Evolutionary conservation across 83 land plant species (phyloP), one percentile per base, ranked within the genome.

Genomic region (Larix sibirica): DNA sequence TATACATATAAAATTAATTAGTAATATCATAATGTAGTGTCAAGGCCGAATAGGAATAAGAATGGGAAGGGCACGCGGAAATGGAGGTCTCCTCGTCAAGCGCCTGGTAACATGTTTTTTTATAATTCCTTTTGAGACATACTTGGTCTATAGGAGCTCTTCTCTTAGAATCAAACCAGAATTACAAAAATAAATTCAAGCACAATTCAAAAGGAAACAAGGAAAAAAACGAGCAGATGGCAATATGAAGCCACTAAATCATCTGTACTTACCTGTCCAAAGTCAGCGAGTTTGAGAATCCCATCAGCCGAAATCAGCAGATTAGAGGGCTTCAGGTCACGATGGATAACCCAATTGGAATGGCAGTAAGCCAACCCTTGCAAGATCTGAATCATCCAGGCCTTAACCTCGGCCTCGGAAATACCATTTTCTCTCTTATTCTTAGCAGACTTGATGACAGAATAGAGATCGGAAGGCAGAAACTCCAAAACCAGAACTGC

Each of bases 261-360:
- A 31, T 56, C 38, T 28, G 10, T 33, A 16, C 87, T 62, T 56
- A 97, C 99, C 93, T 94, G 96, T 1, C 99, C 99, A 82, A 97
- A 97, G 87, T 97, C 99, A 16, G 98, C 97, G 17, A 97, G 8
- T 83, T 97, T 97, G 33, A 97, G 88, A 73, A 87, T 84, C 18
- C 99, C 99, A 83, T 90, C 89, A 16, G 85, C 90, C 4, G 93
- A 88, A 26, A 95, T 82, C 85, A 97, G 71, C 84, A 97, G 83
- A 86, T 97, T 97, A 2, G 93, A 80, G 3, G 98, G 99, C 87
- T 95, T 97, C 83, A 97, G 87, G 82, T 97, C 99, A 80, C 98
- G 81, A 83, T 97, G 99, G 13, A 92, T 86, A 21, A 95, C 84
- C 56, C 62, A 83, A 64, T 80, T 90, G 66, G 86, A 58, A 74